phyloP scores from a whole-genome alignment of 1,284 basidiomycete genomes.

The Anthracocystis panici-leucophaei region DNA sequence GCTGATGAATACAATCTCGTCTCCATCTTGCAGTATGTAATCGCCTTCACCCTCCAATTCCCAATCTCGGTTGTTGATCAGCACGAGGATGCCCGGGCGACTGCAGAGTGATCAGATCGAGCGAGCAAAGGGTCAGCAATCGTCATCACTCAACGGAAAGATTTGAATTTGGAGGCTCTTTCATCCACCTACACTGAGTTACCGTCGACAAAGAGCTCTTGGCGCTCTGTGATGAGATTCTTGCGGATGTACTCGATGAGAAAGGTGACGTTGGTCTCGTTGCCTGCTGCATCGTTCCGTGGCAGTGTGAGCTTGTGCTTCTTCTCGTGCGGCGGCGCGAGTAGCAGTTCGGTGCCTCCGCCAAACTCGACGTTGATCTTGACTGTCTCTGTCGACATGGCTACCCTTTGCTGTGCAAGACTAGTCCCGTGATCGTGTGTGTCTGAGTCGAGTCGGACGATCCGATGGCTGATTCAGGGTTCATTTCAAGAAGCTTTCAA shows the following conservation, averaged over 20 bases:
- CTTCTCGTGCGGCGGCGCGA: conserved; percentile 63
- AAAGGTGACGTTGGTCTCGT: conserved; percentile 77
- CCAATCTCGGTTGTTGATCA: conserved; percentile 98
- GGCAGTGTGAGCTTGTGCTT: conserved; percentile 57
- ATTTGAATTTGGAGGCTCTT: rapidly evolving
- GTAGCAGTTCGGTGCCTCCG: conserved; percentile 66
- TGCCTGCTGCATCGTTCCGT: conserved; percentile 24
- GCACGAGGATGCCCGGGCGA: conserved; percentile 92
- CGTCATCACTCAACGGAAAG: too few species aligned
- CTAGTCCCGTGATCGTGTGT: neutral
- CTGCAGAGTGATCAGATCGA: conserved; percentile 71
- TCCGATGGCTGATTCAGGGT: neutral
- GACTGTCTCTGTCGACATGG: conserved; percentile 34
- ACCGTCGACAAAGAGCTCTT: conserved; percentile 89
- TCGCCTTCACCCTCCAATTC: conserved; percentile 94
- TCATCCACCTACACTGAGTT: conserved; percentile 81
- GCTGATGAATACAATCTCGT: conserved; percentile 95
- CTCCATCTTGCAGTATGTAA: conserved; percentile 81
- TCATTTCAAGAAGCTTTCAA: neutral
- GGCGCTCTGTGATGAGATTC: conserved; percentile 83
- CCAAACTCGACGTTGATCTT: conserved; percentile 53
- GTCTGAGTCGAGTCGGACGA: neutral
- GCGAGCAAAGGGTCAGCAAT: conserved; percentile 4
- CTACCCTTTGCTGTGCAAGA: too few species aligned
- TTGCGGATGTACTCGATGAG: conserved; percentile 84